phyloP scores from a whole-genome alignment of 2,329 filamentous ascomycete species.

The Emergomyces pasteurianus region DNA sequence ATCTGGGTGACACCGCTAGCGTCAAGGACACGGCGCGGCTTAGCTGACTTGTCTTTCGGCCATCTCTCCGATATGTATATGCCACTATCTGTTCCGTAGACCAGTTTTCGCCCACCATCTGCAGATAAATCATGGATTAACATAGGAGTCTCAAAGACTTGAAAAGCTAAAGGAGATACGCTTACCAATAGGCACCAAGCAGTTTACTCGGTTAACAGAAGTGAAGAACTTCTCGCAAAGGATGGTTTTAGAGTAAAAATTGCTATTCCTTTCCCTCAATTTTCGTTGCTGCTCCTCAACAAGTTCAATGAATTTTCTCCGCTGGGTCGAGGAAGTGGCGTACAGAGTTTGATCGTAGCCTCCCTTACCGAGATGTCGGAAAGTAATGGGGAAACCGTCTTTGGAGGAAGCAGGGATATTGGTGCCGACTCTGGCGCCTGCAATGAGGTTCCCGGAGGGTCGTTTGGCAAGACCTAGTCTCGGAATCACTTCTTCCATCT shows the following conservation, averaged over 20 bases:
- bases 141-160: not conserved
- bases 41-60: slow-evolving; percentile 61
- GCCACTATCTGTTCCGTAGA: slow-evolving; percentile 88
- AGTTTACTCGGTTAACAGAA: slow-evolving; percentile 79
- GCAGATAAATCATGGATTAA: not conserved
- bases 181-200: slow-evolving; percentile 80
- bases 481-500: slow-evolving; percentile 94
- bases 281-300: slow-evolving; percentile 85
- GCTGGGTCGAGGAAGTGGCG: slow-evolving; percentile 69
- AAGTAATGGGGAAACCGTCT: slow-evolving; percentile 88
- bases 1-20: slow-evolving; percentile 82
- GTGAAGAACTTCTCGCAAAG: slow-evolving; percentile 85
- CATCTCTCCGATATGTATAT: slow-evolving; percentile 88
- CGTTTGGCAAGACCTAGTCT: slow-evolving; percentile 69
- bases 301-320: slow-evolving; percentile 94
- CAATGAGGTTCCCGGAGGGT: slow-evolving; percentile 64
- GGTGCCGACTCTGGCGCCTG: slow-evolving; percentile 42
- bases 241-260: slow-evolving; percentile 56
- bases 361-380: slow-evolving; percentile 88
- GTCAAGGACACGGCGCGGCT: slow-evolving; percentile 75
- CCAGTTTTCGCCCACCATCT: slow-evolving; percentile 90
- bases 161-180: slow-evolving; percentile 7
- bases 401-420: slow-evolving; percentile 41
- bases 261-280: slow-evolving; percentile 59
- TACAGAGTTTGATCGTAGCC: slow-evolving; percentile 88